Evolutionary conservation across 2,329 filamentous ascomycete species (phyloP).

Genomic region (Aspergillus ruber): DNA sequence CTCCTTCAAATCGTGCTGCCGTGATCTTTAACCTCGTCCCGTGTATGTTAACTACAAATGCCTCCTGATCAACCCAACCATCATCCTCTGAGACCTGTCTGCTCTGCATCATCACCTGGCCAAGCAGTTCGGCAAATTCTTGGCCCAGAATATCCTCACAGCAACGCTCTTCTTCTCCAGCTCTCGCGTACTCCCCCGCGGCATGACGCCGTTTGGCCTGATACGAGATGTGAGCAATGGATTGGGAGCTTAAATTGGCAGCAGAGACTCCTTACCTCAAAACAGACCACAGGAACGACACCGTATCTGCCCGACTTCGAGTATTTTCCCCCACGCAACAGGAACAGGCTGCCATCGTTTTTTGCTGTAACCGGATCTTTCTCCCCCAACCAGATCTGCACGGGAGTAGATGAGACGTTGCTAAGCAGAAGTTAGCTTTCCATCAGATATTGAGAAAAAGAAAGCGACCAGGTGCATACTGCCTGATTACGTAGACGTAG

Average conservation of each 20-base stretch:
- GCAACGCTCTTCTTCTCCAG: background rate
- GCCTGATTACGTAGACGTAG: background rate
- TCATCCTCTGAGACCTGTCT: background rate
- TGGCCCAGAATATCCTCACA: background rate
- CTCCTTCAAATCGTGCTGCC: background rate
- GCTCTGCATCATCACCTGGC: background rate
- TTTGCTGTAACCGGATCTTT: background rate
- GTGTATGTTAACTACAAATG: background rate
- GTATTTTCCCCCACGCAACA: background rate
- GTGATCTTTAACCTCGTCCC: background rate
- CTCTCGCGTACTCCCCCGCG: background rate
- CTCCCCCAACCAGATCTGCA: background rate
- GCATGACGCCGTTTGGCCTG: conserved; percentile 1
- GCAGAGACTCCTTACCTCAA: background rate
- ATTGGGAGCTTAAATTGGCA: background rate
- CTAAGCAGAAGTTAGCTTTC: background rate
- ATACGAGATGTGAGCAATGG: background rate
- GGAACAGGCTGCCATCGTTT: background rate
- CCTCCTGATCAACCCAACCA: background rate
- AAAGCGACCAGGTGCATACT: background rate
- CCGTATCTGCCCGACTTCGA: background rate
- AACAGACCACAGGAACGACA: background rate
- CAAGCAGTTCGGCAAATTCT: background rate
- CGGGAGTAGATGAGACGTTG: background rate
- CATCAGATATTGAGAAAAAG: background rate